These are phyloP conservation scores for Lachnellula hyalina DNA, from an alignment of 2,329 filamentous ascomycete genomes.

Conservation along the genomic window DNA sequence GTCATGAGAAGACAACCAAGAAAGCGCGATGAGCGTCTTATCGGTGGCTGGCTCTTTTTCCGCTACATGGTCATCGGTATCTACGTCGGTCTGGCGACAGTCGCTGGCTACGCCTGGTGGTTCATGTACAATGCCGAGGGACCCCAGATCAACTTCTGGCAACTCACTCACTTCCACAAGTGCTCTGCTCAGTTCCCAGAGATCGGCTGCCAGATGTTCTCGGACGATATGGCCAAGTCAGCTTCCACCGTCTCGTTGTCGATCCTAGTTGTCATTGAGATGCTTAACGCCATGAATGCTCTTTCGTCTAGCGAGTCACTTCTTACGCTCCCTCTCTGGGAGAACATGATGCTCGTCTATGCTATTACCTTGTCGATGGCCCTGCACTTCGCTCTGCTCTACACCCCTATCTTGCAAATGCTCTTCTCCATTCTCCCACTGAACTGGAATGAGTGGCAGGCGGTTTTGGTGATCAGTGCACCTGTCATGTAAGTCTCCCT, in stretches of 20 bases:
- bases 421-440: slow-evolving; percentile 90
- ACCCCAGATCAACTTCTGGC: slow-evolving; percentile 85
- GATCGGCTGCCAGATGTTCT: slow-evolving; percentile 90
- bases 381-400: slow-evolving; percentile 89
- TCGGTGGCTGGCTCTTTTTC: slow-evolving; percentile 95
- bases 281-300: slow-evolving; percentile 99
- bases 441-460: slow-evolving; percentile 84
- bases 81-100: slow-evolving; percentile 91
- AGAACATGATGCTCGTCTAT: slow-evolving; percentile 97
- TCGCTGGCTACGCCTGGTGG: slow-evolving; percentile 99
- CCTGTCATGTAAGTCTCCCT: slow-evolving; percentile 75
- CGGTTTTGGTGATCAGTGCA: slow-evolving; percentile 79
- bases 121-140: slow-evolving; percentile 94
- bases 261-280: slow-evolving; percentile 93
- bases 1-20: slow-evolving; percentile 91
- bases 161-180: slow-evolving; percentile 89
- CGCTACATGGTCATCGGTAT: slow-evolving; percentile 93
- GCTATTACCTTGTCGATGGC: slow-evolving; percentile 91
- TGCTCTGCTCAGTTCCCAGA: slow-evolving; percentile 82
- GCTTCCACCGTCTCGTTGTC: slow-evolving; percentile 92
- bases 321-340: slow-evolving; percentile 89
- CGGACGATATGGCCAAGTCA: slow-evolving; percentile 76
- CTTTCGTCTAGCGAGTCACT: slow-evolving; percentile 93
- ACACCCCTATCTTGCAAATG: slow-evolving; percentile 80
- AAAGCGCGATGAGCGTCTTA: slow-evolving; percentile 87